phyloP scores from a whole-genome alignment of 495 filamentous ascomycete genomes.

The Penicillium pulvis region DNA sequence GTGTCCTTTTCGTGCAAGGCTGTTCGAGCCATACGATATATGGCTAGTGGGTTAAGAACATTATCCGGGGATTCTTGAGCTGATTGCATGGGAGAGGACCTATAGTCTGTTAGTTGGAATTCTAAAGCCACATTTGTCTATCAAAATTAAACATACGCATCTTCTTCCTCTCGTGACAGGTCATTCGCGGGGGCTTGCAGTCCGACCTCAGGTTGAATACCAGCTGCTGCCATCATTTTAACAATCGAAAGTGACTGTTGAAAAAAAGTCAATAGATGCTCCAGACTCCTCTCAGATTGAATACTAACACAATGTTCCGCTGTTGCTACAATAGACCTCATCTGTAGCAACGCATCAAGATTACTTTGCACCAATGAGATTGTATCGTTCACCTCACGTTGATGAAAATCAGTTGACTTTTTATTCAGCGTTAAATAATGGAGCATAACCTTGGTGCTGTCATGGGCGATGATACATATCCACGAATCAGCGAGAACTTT shows the following conservation, averaged over 20 bases:
- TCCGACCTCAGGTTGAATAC: conserved; percentile 9
- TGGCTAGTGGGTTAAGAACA: conserved; percentile 25
- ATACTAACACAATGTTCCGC: conserved; percentile 24
- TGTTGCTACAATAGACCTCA: conserved; percentile 25
- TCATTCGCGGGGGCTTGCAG: background rate
- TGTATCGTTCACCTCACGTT: conserved; percentile 11
- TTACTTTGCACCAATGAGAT: conserved; percentile 17
- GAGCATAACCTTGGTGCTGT: conserved; percentile 35
- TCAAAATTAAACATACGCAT: conserved; percentile 7
- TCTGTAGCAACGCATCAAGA: conserved; percentile 20
- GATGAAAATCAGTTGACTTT: background rate
- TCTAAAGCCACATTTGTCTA: background rate
- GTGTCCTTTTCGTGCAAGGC: conserved; percentile 19
- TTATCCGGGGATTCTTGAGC: conserved; percentile 24
- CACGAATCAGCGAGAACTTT: conserved; percentile 33
- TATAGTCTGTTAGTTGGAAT: conserved; percentile 1
- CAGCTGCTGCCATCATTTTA: conserved; percentile 23
- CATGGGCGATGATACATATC: conserved; percentile 36
- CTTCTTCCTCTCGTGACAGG: background rate
- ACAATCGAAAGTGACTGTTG: conserved; percentile 19
- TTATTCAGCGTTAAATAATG: conserved; percentile 27
- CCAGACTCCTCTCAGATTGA: background rate
- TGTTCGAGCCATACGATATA: conserved; percentile 28
- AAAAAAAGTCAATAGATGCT: background rate
- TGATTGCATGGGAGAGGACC: conserved; percentile 8